Percentiles rank a stretch among this genome's conserved stretches.
These are phyloP conservation scores for Whalleya microplaca DNA, from an alignment of 2,329 filamentous ascomycete genomes.

Conservation along the genomic window DNA sequence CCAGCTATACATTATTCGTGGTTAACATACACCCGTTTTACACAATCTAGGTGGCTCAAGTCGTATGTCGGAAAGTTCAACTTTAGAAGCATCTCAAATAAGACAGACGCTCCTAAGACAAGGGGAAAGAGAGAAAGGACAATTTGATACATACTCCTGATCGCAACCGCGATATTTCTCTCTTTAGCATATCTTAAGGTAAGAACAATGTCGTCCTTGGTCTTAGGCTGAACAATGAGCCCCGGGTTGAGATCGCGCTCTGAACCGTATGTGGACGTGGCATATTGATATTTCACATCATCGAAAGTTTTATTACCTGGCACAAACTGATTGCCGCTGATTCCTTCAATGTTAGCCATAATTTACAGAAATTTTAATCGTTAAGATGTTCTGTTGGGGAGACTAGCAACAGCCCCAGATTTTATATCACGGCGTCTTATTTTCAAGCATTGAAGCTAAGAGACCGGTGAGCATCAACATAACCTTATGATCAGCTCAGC, in stretches of 20 bases:
- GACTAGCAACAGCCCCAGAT: too few species aligned
- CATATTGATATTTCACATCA: slow-evolving; percentile 46
- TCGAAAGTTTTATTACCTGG: slow-evolving; percentile 30
- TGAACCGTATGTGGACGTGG: slow-evolving; percentile 44
- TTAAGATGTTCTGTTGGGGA: background rate
- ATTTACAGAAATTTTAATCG: background rate
- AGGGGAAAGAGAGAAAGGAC: too few species aligned
- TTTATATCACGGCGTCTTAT: too few species aligned
- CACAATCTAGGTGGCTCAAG: too few species aligned
- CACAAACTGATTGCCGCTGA: slow-evolving; percentile 30
- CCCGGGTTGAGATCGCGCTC: slow-evolving; percentile 49
- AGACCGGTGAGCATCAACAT: too few species aligned
- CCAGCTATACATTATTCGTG: slow-evolving; percentile 30
- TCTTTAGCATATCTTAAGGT: slow-evolving; percentile 46
- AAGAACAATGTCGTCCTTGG: slow-evolving; percentile 46
- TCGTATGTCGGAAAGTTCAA: too few species aligned
- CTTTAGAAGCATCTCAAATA: too few species aligned
- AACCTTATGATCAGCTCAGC: too few species aligned
- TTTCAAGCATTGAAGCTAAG: too few species aligned
- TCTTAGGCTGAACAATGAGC: slow-evolving; percentile 48
- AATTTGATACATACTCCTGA: slow-evolving; percentile 36
- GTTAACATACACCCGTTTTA: too few species aligned
- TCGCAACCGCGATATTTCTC: slow-evolving; percentile 46
- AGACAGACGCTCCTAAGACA: too few species aligned
- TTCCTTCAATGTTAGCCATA: slow-evolving; percentile 31